Conservation (phyloP, 1,284 basidiomycete genomes). For the Melampsora larici-populina region DNA sequence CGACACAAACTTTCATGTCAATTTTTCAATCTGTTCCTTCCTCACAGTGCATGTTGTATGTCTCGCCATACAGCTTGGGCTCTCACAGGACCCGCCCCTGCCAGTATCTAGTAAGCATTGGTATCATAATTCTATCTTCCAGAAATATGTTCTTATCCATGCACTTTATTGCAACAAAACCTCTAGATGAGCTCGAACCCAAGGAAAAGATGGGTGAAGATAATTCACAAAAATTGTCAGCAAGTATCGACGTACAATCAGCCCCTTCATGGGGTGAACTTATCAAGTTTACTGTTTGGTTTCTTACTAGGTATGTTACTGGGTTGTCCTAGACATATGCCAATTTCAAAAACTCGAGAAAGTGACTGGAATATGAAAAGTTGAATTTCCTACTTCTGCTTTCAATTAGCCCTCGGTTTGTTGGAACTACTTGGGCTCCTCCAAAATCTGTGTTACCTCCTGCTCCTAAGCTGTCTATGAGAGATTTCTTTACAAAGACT, state of each 20-base stretch:
- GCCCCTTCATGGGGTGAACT: conserved; percentile 18
- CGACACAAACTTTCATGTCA: conserved; percentile 29
- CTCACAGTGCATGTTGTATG: conserved; percentile 34
- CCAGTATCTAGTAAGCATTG: background rate
- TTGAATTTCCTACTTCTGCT: no score
- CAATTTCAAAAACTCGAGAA: background rate
- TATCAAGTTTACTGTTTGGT: conserved; percentile 36
- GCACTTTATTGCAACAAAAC: no score
- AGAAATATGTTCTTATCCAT: no score
- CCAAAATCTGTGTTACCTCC: background rate
- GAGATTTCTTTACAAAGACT: conserved; percentile 9
- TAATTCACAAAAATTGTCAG: no score
- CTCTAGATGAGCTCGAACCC: no score
- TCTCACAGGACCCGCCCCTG: conserved; percentile 4
- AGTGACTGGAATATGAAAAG: no score
- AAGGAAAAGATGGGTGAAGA: no score
- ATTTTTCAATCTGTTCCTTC: conserved; percentile 20
- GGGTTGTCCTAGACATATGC: background rate
- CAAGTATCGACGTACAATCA: no score
- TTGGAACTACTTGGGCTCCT: conserved; percentile 34
- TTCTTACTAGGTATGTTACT: conserved; percentile 24
- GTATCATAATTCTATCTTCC: no score
- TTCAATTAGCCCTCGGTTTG: conserved; percentile 31
- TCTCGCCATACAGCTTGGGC: conserved; percentile 32
- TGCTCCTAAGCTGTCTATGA: background rate